Percentiles rank a stretch among this genome's conserved stretches.
Evolutionary conservation across 2,329 filamentous ascomycete species (phyloP).

Genomic region (Chrysoporthe cubensis): DNA sequence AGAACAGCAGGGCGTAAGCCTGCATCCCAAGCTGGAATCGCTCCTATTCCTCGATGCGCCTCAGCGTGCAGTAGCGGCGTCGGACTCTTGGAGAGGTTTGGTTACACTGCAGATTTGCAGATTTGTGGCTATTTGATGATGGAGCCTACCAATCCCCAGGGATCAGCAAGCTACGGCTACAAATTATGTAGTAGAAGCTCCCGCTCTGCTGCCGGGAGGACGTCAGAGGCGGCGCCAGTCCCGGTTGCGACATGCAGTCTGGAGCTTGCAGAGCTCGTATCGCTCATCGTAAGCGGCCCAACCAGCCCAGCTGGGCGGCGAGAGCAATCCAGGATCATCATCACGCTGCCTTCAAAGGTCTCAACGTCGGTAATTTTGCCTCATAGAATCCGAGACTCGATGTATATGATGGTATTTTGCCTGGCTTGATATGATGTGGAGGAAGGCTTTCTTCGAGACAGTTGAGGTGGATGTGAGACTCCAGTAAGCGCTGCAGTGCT

Average conservation of each 20-base stretch:
- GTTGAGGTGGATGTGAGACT: not conserved
- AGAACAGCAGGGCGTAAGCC: not conserved
- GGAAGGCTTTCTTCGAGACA: not conserved
- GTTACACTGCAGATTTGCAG: slow-evolving; percentile 29
- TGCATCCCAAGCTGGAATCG: not conserved
- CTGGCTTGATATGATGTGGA: not conserved
- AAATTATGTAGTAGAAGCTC: not conserved
- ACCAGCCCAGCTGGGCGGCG: not conserved
- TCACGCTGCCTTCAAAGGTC: not conserved
- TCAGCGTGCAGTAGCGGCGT: slow-evolving; percentile 20
- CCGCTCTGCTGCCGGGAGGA: slow-evolving; percentile 1
- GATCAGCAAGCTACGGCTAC: slow-evolving; percentile 20
- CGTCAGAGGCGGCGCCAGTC: slow-evolving; percentile 15
- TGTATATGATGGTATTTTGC: not conserved
- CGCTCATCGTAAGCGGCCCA: not conserved
- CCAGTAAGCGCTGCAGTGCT: not conserved
- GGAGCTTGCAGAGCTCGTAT: slow-evolving; percentile 10
- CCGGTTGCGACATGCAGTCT: slow-evolving; percentile 15
- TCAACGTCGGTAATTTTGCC: not conserved
- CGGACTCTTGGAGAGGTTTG: slow-evolving; percentile 11
- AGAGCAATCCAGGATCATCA: not conserved
- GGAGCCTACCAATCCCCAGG: slow-evolving; percentile 7
- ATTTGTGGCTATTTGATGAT: slow-evolving; percentile 13
- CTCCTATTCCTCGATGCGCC: not conserved
- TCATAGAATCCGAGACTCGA: not conserved